phyloP scores from a whole-genome alignment of 306 rosid species.

The Abrus pulchellus region DNA sequence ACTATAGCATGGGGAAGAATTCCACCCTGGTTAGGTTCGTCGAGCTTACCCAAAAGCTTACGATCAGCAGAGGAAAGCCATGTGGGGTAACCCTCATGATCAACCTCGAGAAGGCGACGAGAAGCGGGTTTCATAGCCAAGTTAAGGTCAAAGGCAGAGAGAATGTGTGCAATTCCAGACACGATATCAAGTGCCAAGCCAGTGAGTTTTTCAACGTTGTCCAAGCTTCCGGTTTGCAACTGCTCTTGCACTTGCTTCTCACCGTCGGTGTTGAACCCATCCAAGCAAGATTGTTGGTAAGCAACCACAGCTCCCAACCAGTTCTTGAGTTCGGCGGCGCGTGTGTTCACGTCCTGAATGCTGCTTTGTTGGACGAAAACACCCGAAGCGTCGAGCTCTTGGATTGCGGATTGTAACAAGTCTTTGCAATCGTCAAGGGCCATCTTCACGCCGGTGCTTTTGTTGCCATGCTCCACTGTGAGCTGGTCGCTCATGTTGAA shows the following conservation, averaged over 20 bases:
- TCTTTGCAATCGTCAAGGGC: conserved; percentile 70
- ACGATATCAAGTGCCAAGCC: conserved; percentile 71
- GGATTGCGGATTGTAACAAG: conserved; percentile 55
- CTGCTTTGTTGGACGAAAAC: conserved; percentile 25
- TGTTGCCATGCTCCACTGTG: conserved; percentile 25
- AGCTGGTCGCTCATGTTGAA: conserved; percentile 59
- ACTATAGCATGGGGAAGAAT: conserved; percentile 59
- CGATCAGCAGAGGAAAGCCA: conserved; percentile 67
- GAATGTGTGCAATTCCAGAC: conserved; percentile 45
- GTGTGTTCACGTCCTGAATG: conserved; percentile 32
- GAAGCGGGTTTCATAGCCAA: conserved; percentile 47
- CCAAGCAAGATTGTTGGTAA: conserved; percentile 64
- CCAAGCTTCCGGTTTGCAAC: conserved; percentile 29
- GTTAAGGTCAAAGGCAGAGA: conserved; percentile 47
- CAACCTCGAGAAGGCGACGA: conserved; percentile 58
- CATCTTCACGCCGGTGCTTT: conserved; percentile 50
- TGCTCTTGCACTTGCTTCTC: conserved; percentile 38
- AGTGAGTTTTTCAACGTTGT: conserved; percentile 51
- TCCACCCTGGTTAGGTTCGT: no score
- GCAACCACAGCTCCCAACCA: conserved; percentile 74
- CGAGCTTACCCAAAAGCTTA: conserved; percentile 50
- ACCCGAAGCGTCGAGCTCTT: conserved; percentile 50
- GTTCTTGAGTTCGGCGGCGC: conserved; percentile 51
- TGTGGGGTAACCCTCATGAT: conserved; percentile 55
- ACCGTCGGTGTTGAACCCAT: conserved; percentile 52